A percentile compares a stretch with the other conserved stretches of the same genome.
Conservation (phyloP, 2,329 filamentous ascomycete genomes). For the Rhynchosporium secalis region DNA sequence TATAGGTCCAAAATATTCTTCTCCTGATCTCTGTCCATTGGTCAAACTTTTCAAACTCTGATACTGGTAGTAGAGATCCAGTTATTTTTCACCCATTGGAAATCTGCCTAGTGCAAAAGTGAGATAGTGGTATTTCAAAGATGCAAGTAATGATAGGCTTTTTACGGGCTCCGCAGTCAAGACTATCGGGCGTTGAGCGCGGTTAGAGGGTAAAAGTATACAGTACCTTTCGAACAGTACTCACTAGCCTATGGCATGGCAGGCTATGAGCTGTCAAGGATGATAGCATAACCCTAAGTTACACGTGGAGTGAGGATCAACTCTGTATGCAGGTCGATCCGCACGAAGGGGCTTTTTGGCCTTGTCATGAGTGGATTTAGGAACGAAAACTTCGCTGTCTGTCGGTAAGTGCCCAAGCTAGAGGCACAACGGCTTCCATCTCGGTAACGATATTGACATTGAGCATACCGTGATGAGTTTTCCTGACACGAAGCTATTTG, state of each 20-base stretch:
- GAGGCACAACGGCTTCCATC: background rate
- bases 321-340: conserved; percentile 7
- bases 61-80: no score
- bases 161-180: background rate
- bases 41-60: no score
- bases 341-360: background rate
- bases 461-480: background rate
- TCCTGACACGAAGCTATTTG: background rate
- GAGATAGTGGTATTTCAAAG: background rate
- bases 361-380: background rate
- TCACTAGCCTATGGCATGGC: background rate
- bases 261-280: conserved; percentile 8
- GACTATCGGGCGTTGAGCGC: conserved; percentile 6
- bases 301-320: conserved; percentile 5
- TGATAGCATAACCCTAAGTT: background rate
- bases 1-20: no score
- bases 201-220: conserved; percentile 1
- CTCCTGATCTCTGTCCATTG: no score
- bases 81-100: background rate
- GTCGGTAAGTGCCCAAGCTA: background rate
- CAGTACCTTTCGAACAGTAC: background rate
- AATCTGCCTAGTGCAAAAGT: conserved; percentile 2
- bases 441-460: conserved; percentile 1
- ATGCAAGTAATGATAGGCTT: background rate
- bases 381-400: background rate